A percentile compares a stretch with the other conserved stretches of the same genome.
Evolutionary conservation across 148 eudicot genomes (phyloP).

Genomic region (Nyssa sinensis): DNA sequence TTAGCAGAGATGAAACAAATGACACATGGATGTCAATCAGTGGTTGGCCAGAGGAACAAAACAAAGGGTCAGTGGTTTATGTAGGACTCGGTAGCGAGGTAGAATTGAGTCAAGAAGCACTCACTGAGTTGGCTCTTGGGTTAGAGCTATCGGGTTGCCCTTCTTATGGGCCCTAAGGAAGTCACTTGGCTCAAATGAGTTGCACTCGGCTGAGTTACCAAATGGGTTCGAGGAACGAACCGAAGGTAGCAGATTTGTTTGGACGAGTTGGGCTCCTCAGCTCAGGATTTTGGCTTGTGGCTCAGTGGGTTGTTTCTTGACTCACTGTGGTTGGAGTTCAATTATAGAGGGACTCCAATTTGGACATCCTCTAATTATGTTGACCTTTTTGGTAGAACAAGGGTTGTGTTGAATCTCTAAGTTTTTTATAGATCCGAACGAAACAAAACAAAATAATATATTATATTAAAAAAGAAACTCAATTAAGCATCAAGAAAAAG

Average conservation of each 20-base stretch:
- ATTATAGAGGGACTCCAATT: not conserved
- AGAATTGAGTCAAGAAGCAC: not conserved
- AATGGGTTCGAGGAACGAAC: constrained; percentile 1
- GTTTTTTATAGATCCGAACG: too few species aligned
- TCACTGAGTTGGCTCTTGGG: constrained; percentile 25
- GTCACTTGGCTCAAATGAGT: not conserved
- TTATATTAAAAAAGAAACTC: too few species aligned
- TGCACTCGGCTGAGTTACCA: not conserved
- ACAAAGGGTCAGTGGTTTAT: constrained; percentile 1
- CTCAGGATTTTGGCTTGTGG: not conserved
- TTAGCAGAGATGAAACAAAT: not conserved
- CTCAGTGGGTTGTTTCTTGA: constrained; percentile 5
- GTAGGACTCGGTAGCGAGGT: constrained; percentile 20
- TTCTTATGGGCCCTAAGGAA: constrained; percentile 27
- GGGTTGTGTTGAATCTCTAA: too few species aligned
- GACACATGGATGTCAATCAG: constrained; percentile 1
- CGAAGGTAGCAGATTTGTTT: not conserved
- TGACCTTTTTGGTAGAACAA: not conserved
- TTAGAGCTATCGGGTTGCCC: constrained; percentile 26
- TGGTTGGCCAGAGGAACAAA: not conserved
- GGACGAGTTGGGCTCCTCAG: not conserved
- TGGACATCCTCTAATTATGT: not conserved
- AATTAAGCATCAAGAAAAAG: too few species aligned
- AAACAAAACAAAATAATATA: too few species aligned
- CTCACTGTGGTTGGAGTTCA: constrained; percentile 15